Base-by-base conservation (phyloP, 179 eudicot genomes). In the Camellia oleifera region DNA sequence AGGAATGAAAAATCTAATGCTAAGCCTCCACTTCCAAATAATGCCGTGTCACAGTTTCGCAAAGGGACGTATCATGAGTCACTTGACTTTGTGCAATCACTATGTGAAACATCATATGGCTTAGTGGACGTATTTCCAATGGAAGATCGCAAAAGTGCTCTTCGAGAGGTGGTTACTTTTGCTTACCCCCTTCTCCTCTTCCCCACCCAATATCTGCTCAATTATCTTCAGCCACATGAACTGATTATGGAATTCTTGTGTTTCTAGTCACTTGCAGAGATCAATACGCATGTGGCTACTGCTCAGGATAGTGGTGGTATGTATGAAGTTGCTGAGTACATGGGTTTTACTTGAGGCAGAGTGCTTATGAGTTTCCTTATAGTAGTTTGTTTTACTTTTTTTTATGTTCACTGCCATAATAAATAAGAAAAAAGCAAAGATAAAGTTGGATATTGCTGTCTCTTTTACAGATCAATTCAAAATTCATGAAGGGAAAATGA, bases 31-130 rank as follows among this genome's bases (percentile, higher is more conserved):
- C 94, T 94, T 65, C 98, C 98, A 15, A 90, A 84, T 75, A 87
- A 82, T 80, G 89, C 87, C 73, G 87, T 86, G 69, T 84, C 98
- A 52, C 93, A 91, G 83, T 91, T 91, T 63, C 95, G 99, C 69
- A 96, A 92, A 84, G 99, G 98, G 82, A 90, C 97, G 72, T 96
- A 96, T 85, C 98, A 96, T n/a, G 93, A 91, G 85, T 96, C 99
- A 23, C 87, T 96, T 76, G 99, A 96, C 85, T 96, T 94, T 85
- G 99, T 96, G 66, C 96, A 87, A 57, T 90, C 96, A 42, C 86
- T 96, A 42, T 94, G 99, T 91, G 99, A 96, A 69, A 94, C 97
- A 40, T 96, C 99, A 58, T 96, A 92, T 82, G 99, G 97, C 82
- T 90, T 96, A 81, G 93, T 96, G 75, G 99, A 96, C 74, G 93